Conservation (phyloP, 2,329 filamentous ascomycete species). For the Cytospora schulzeri region DNA sequence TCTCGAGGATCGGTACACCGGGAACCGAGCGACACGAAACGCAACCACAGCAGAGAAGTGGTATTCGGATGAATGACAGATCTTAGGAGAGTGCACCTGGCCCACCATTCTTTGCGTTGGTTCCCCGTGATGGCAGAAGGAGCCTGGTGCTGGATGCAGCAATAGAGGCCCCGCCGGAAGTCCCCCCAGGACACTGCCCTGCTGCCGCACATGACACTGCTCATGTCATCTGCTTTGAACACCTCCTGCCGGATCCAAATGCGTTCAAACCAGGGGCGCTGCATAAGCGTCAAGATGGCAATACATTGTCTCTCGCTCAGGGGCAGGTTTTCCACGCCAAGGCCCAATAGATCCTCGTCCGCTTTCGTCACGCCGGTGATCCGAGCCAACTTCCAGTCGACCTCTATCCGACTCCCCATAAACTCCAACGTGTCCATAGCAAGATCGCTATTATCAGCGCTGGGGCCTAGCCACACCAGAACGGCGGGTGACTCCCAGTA, state of each 20-base stretch:
- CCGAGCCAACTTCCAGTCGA: neutral
- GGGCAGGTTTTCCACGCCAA: neutral
- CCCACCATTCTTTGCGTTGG: neutral
- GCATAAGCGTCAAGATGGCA: neutral
- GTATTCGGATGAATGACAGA: neutral
- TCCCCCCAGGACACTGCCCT: neutral
- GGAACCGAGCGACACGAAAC: neutral
- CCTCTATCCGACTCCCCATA: neutral
- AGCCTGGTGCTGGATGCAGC: neutral
- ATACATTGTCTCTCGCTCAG: neutral
- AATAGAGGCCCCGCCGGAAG: neutral
- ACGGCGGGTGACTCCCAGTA: slow-evolving; percentile 2
- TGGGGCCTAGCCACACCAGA: slow-evolving; percentile 8
- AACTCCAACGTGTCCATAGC: neutral
- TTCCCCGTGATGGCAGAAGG: neutral
- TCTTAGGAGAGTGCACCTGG: neutral
- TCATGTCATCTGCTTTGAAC: slow-evolving; percentile 15
- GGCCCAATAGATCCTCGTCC: neutral
- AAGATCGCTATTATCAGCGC: neutral
- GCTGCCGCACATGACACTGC: neutral
- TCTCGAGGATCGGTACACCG: slow-evolving; percentile 1
- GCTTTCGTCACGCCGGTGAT: neutral
- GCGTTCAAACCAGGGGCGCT: slow-evolving; percentile 22
- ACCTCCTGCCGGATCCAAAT: slow-evolving; percentile 32
- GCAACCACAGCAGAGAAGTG: neutral